Conservation (phyloP, 495 filamentous ascomycete genomes). For the Annulohypoxylon stygium region DNA sequence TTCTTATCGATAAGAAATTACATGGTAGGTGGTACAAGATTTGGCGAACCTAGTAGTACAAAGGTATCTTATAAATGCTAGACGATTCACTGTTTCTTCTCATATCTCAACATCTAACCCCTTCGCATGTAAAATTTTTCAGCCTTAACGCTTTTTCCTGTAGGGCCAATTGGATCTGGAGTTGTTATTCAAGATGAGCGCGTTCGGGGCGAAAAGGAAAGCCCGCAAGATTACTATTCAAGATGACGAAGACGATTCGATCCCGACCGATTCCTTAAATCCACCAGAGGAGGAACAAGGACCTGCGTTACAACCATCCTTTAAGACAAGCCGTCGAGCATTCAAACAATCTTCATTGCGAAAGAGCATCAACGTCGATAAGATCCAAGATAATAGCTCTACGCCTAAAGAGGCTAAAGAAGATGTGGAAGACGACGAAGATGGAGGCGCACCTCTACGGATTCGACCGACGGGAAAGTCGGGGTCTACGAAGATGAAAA, state of each 20-base stretch:
- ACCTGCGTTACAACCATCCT: constrained; percentile 52
- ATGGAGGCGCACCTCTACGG: constrained; percentile 54
- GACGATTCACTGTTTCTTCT: neutral
- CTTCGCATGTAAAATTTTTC: neutral
- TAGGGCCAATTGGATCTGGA: neutral
- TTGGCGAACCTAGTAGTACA: neutral
- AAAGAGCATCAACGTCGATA: constrained; percentile 63
- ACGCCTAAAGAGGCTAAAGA: constrained; percentile 39
- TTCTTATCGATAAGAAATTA: constrained; percentile 46
- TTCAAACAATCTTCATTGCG: constrained; percentile 65
- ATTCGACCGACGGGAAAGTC: constrained; percentile 56
- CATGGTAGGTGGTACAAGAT: neutral
- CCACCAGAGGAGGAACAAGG: constrained; percentile 52
- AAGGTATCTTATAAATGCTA: constrained; percentile 10
- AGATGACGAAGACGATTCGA: constrained; percentile 69
- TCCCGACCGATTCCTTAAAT: constrained; percentile 41
- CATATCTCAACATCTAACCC: neutral
- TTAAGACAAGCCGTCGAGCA: constrained; percentile 62
- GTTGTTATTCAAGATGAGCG: constrained; percentile 67
- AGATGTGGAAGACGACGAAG: constrained; percentile 56
- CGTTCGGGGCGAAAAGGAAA: constrained; percentile 77
- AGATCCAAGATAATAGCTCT: constrained; percentile 52
- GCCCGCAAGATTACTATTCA: constrained; percentile 78
- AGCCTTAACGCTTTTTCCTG: neutral
- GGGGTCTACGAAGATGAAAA: constrained; percentile 64